These are phyloP conservation scores for Colletotrichum sansevieriae DNA, from an alignment of 2,329 filamentous ascomycete species.

Conservation along the genomic window DNA sequence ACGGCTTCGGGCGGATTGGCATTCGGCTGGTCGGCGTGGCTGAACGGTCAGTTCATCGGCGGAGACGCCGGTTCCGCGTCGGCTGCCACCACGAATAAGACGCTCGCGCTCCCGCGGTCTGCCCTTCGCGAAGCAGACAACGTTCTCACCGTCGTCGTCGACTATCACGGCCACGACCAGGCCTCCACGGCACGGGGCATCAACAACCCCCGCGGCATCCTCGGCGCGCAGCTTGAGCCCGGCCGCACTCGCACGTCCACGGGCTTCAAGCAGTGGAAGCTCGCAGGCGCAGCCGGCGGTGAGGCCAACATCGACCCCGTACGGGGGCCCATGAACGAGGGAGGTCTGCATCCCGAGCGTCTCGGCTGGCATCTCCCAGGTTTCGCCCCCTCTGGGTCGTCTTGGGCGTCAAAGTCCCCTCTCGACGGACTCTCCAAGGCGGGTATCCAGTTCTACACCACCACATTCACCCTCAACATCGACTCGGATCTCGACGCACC, in stretches of 20 bases:
- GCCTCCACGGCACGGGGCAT: slow-evolving; percentile 73
- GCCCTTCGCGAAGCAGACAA: slow-evolving; percentile 64
- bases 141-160: slow-evolving; percentile 77
- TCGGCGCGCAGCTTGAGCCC: slow-evolving; percentile 64
- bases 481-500: slow-evolving; percentile 72
- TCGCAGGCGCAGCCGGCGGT: slow-evolving; percentile 76
- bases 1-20: slow-evolving; percentile 75
- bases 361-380: slow-evolving; percentile 72
- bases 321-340: slow-evolving; percentile 76
- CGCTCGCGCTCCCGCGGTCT: slow-evolving; percentile 63
- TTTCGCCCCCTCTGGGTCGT: slow-evolving; percentile 57
- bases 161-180: slow-evolving; percentile 78
- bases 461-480: slow-evolving; percentile 67
- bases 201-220: slow-evolving; percentile 71
- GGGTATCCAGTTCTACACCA: slow-evolving; percentile 70
- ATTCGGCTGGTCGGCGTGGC: slow-evolving; percentile 77
- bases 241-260: slow-evolving; percentile 52
- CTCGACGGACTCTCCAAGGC: slow-evolving; percentile 47
- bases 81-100: slow-evolving; percentile 56
- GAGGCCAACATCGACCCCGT: slow-evolving; percentile 71
- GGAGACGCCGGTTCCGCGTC: slow-evolving; percentile 70
- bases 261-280: slow-evolving; percentile 69
- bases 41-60: slow-evolving; percentile 74
- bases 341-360: slow-evolving; percentile 72
- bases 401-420: slow-evolving; percentile 46